Base-by-base conservation (phyloP, 768 basidiomycete genomes). In the Leccinum imitatum region DNA sequence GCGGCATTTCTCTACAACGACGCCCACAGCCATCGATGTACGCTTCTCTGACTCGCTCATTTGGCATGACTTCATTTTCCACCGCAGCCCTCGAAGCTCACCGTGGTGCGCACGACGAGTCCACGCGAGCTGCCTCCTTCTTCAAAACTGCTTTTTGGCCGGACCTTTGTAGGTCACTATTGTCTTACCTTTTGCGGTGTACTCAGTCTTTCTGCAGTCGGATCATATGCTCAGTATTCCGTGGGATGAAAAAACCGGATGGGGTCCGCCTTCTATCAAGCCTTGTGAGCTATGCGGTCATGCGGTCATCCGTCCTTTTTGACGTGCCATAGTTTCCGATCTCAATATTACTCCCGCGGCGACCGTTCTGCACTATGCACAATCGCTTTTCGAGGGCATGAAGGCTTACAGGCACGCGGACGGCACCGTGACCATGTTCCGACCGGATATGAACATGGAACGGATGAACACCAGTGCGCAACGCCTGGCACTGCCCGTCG, bases 391-490 rank as follows among this genome's bases (percentile, higher is more conserved):
- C 69, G 95, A 98, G 73, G 93, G 95, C 17, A 85, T 97, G 84
- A 98, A 98, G 73, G 95, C 95, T 1, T 98, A 96, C 77, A 81
- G 87, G 52, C 85, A 87, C 64, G 74, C 83, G 39, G 76, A 83
- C 52, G 94, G 89, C 37, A 85, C 82, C 27, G 84, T 95, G 21
- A 84, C 89, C 17, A 76, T 98, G 64, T 98, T 98, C 82, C 80
- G 95, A 50, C 96, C 95, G 3, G 93, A 97, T 75, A 92, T 93
- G 91, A 97, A 98, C 77, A 96, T 98, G 94, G 87, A 87, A 69
- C 87, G 95, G 27, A 95, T 98, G 94, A 93, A 93, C 76, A 82
- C 65, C 50, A 92, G 89, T 68, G 95, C 95, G 14, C 65, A 75
- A 25, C 85, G 95, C 46, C 79, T 93, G 56, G 91, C 89, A 19